A percentile compares a stretch with the other conserved stretches of the same genome.
Conservation (phyloP, 2,329 filamentous ascomycete species). For the Fusarium sarcochroum region DNA sequence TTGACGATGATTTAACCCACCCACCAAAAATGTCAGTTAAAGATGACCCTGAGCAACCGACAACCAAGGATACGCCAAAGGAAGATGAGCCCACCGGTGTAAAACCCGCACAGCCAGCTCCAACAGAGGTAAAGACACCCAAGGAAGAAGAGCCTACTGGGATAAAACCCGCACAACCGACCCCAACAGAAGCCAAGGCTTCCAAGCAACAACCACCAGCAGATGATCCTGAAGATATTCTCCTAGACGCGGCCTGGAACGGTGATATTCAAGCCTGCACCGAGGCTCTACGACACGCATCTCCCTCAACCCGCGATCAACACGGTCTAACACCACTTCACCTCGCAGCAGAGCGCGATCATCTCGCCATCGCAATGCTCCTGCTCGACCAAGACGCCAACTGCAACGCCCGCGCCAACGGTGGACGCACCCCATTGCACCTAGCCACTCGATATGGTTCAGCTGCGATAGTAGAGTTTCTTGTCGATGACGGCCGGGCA, state of each 20-base stretch:
- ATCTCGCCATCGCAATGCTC: slow-evolving; percentile 53
- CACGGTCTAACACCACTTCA: slow-evolving; percentile 52
- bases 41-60: not conserved
- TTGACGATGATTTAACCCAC: slow-evolving; percentile 3
- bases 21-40: not conserved
- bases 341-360: slow-evolving; percentile 51
- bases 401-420: slow-evolving; percentile 47
- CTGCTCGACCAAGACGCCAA: slow-evolving; percentile 50
- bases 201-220: not conserved
- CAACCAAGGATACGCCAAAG: not conserved
- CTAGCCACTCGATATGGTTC: slow-evolving; percentile 51
- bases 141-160: not conserved
- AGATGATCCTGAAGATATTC: slow-evolving; percentile 41
- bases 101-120: slow-evolving; percentile 1
- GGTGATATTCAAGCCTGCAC: slow-evolving; percentile 48
- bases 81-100: not conserved
- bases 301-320: slow-evolving; percentile 47
- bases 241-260: slow-evolving; percentile 54
- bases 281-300: slow-evolving; percentile 44
- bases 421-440: slow-evolving; percentile 52
- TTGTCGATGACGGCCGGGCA: slow-evolving; percentile 50
- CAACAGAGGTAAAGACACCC: not conserved
- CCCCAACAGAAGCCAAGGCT: not conserved
- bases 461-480: slow-evolving; percentile 50
- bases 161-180: slow-evolving; percentile 3